These are phyloP conservation scores for Linderina pennispora DNA, from an alignment of 192 early-diverging fungal species.

Conservation along the genomic window DNA sequence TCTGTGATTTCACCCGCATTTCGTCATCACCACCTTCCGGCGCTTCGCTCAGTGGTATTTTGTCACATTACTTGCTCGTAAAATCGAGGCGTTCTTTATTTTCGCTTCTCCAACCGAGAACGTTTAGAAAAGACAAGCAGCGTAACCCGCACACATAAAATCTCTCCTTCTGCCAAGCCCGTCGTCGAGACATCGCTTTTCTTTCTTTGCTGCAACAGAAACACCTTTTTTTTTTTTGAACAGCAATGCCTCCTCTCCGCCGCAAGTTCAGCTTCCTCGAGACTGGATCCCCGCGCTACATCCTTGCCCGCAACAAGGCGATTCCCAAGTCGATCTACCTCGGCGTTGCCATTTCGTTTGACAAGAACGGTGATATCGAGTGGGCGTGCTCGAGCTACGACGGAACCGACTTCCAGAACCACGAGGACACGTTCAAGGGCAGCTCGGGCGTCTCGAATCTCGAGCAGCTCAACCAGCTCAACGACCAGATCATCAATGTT, in stretches of 20 bases:
- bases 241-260: conserved; percentile 16
- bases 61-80: too few species aligned
- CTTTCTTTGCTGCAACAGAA: neutral
- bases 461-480: conserved; percentile 44
- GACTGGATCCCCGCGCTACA: conserved; percentile 40
- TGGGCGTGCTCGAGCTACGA: conserved; percentile 68
- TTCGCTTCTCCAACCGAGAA: too few species aligned
- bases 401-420: conserved; percentile 58
- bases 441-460: conserved; percentile 6
- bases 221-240: too few species aligned
- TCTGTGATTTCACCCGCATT: too few species aligned
- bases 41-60: too few species aligned
- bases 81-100: too few species aligned
- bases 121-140: too few species aligned
- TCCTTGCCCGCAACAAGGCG: conserved; percentile 43
- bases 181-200: too few species aligned
- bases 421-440: conserved; percentile 43
- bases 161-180: too few species aligned
- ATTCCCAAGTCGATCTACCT: conserved; percentile 43
- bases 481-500: conserved; percentile 46
- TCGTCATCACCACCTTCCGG: too few species aligned
- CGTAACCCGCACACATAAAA: too few species aligned
- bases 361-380: conserved; percentile 25
- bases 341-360: conserved; percentile 37
- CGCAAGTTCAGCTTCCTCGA: conserved; percentile 49